Evolutionary conservation across 805 yeast genomes (phyloP), one percentile per base, ranked within the genome.

Genomic region (Saccharomycopsis microspora): DNA sequence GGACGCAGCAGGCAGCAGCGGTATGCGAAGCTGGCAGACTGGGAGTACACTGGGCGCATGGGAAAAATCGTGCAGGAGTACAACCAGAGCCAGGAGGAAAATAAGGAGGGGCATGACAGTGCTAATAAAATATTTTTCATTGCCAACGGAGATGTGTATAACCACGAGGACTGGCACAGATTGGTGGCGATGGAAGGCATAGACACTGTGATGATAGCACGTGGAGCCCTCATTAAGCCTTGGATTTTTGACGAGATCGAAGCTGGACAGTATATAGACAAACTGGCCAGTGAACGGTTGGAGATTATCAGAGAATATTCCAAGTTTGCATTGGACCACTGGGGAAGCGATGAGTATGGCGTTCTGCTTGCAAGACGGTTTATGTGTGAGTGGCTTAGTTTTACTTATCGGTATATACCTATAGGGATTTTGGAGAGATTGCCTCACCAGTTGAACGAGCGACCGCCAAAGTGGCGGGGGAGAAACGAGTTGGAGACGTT

Each of bases 231-330:
- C 55, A 89, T 93, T 62, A 93, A 93, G 66, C 99, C 99, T 35
- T 93, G 99, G 99, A 85, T 93, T 45, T 93, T 90, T 57, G 97
- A 93, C 67, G 99, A 93, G 66, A 76, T 93, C 48, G 94, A 90
- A 50, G 71, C 90, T 5, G 78, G 80, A 57, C 97, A 93, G 64
- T 80, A 87, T 62, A 65, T 93, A 53, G 99, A 93, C 64, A 93
- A 90, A 67, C 71, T 86, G 2, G 81, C 96, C n/a, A 70, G 82
- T 27, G 97, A 93, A 65, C 76, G 99, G 63, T 74, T 93, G 48
- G 94, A 81, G 36, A 76, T 82, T 40, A 64, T 90, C 57, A 69
- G 71, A 54, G 74, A 72, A 45, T 93, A 80, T 61, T 78, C 95
- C 3, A 67, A 80, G 47, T 85, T 69, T 61, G 97, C 98, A 0